A percentile compares a stretch with the other conserved stretches of the same genome.
Conservation (phyloP, 73 alveolate genomes). For the Paramecium tetraurelia region DNA sequence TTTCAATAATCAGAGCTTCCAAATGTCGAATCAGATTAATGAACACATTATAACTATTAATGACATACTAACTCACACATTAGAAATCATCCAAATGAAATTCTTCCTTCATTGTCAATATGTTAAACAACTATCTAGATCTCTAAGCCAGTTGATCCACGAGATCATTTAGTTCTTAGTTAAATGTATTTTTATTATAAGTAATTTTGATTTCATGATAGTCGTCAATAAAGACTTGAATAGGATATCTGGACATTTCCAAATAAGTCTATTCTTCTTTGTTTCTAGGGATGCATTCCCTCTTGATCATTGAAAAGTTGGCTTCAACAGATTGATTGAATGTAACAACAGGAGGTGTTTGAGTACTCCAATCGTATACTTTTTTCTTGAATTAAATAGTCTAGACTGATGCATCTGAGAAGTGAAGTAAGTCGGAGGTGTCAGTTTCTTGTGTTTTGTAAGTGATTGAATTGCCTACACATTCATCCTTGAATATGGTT, state of each 20-base stretch:
- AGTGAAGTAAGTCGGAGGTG: background rate
- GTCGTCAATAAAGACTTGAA: background rate
- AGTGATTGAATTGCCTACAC: background rate
- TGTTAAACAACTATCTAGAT: background rate
- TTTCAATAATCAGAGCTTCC: background rate
- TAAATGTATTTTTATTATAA: background rate
- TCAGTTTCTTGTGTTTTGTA: background rate
- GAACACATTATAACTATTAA: background rate
- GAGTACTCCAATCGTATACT: background rate
- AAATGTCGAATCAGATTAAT: background rate
- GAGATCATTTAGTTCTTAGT: background rate
- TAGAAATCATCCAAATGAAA: background rate
- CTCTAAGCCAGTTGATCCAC: background rate
- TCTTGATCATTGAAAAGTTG: constrained; percentile 18
- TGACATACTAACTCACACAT: background rate
- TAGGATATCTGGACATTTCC: constrained; percentile 36
- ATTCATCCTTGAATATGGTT: background rate
- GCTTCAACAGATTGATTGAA: constrained; percentile 15
- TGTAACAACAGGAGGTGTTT: background rate
- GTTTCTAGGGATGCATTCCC: constrained; percentile 45
- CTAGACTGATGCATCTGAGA: background rate
- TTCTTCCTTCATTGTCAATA: background rate
- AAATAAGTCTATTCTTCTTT: constrained; percentile 4
- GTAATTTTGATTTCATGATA: background rate
- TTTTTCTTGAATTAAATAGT: background rate